Evolutionary conservation across 2,329 filamentous ascomycete species (phyloP).

Genomic region (Alternaria gansuensis): DNA sequence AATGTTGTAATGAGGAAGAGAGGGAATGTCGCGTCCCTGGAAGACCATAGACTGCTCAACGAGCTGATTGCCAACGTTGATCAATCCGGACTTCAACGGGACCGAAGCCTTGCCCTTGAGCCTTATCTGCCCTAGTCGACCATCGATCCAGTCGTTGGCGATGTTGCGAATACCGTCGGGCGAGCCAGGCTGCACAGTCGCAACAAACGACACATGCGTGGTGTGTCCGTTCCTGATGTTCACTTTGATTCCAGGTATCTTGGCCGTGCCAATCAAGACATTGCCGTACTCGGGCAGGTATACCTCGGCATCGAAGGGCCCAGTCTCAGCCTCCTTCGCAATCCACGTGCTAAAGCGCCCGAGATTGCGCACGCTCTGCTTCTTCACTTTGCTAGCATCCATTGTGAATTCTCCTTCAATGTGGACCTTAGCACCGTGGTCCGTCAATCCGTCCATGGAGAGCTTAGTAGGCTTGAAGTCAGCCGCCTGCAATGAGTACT

Average conservation of each 20-base stretch:
- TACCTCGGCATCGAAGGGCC: slow-evolving; percentile 75
- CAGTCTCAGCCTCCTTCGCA: slow-evolving; percentile 76
- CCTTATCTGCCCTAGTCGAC: slow-evolving; percentile 74
- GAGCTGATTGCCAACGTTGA: slow-evolving; percentile 79
- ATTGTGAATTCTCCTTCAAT: slow-evolving; percentile 84
- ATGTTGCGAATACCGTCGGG: slow-evolving; percentile 79
- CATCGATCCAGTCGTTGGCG: slow-evolving; percentile 88
- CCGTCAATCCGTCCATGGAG: slow-evolving; percentile 84
- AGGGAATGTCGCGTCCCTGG: slow-evolving; percentile 76
- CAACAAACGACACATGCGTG: slow-evolving; percentile 80
- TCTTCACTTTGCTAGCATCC: slow-evolving; percentile 78
- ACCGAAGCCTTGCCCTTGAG: slow-evolving; percentile 78
- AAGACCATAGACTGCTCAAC: slow-evolving; percentile 79
- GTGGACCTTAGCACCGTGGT: slow-evolving; percentile 78
- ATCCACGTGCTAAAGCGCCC: slow-evolving; percentile 83
- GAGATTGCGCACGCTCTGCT: slow-evolving; percentile 74
- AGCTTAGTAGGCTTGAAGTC: slow-evolving; percentile 84
- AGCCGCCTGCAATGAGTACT: slow-evolving; percentile 84
- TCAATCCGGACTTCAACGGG: slow-evolving; percentile 77
- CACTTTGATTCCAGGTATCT: slow-evolving; percentile 77
- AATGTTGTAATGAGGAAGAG: slow-evolving; percentile 83
- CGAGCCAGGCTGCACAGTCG: slow-evolving; percentile 78
- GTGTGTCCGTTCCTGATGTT: slow-evolving; percentile 79
- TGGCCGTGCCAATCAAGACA: slow-evolving; percentile 77
- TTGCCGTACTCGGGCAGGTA: slow-evolving; percentile 85